Evolutionary conservation across 225 moss, liverwort and hornwort genomes (phyloP), one percentile per base, ranked within the genome.

Genomic region (Ulota crispa): DNA sequence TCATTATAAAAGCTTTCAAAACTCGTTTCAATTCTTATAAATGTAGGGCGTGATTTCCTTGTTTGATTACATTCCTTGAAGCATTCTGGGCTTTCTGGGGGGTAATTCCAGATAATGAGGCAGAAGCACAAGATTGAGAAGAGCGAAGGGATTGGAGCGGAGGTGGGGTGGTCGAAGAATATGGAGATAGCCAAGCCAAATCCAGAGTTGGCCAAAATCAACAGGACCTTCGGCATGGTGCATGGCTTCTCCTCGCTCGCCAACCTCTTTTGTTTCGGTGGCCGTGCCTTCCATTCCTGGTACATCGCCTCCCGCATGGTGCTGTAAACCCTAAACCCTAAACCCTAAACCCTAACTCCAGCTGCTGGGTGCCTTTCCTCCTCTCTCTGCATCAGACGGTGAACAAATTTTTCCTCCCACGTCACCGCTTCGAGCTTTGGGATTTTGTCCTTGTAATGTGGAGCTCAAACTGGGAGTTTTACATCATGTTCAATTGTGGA

Each of bases 51-150:
- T 18, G 16, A 18, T 5, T 50, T 50, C 50, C 45, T 45, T 45
- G 13, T 45, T 45, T 4, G 14, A 1, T 45, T 14, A 45, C 45
- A 45, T 12, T 45, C 45, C 45, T 45, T 45, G 45, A 39, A 39
- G 39, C 39, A 39, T 9, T 39, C 9, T 39, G 39, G 39, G 50
- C 50, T 50, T 50, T 50, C 0, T 18, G 5, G 50, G 14, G 50
- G 16, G 52, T 42, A 26, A 52, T 74, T 74, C 82, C 90, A 97
- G 95, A 77, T 95, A 47, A 95, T 97, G 95, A 93, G 77, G 47
- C 81, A 95, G 80, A 97, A 93, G 76, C 94, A 97, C 69, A 97
- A 85, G 79, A 90, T 92, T 56, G 97, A 97, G 78, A 94, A 77
- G 79, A 92, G 92, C 16, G 86, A 89, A 61, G 88, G 88, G 28